Conservation (phyloP, 768 basidiomycete species). For the Termitomyces bulborhizus region DNA sequence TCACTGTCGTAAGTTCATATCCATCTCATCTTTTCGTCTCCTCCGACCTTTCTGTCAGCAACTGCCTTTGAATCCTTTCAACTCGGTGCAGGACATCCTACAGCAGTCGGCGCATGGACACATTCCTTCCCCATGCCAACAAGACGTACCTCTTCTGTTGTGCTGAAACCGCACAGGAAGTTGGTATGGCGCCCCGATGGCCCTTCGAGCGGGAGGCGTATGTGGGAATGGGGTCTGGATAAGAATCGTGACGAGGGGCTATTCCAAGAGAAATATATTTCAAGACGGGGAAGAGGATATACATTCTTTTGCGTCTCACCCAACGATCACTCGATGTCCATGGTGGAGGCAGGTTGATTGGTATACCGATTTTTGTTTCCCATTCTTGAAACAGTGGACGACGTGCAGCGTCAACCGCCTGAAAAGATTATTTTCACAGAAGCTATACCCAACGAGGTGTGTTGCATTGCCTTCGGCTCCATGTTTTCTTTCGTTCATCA, state of each 20-base stretch:
- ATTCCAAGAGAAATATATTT: constrained; percentile 87
- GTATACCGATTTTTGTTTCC: constrained; percentile 83
- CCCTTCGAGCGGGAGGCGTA: constrained; percentile 87
- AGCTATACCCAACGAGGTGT: constrained; percentile 89
- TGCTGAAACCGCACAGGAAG: constrained; percentile 54
- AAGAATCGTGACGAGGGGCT: constrained; percentile 52
- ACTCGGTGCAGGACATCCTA: constrained; percentile 86
- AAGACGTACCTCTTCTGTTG: constrained; percentile 43
- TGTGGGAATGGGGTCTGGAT: constrained; percentile 37
- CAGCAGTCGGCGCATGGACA: constrained; percentile 70
- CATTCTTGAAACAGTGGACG: constrained; percentile 67
- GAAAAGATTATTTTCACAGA: constrained; percentile 73
- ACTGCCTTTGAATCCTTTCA: constrained; percentile 86
- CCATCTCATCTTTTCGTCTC: not conserved
- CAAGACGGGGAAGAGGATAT: constrained; percentile 53
- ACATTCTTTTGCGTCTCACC: not conserved
- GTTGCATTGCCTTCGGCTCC: not conserved
- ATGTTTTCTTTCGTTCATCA: not conserved
- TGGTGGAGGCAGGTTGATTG: constrained; percentile 59
- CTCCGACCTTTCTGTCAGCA: constrained; percentile 33
- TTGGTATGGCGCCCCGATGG: constrained; percentile 73
- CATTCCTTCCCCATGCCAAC: constrained; percentile 91
- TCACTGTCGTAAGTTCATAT: constrained; percentile 51
- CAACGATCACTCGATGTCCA: not conserved
- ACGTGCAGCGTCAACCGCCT: constrained; percentile 32